phyloP scores from a whole-genome alignment of 768 basidiomycete genomes.

The Suillus decipiens region DNA sequence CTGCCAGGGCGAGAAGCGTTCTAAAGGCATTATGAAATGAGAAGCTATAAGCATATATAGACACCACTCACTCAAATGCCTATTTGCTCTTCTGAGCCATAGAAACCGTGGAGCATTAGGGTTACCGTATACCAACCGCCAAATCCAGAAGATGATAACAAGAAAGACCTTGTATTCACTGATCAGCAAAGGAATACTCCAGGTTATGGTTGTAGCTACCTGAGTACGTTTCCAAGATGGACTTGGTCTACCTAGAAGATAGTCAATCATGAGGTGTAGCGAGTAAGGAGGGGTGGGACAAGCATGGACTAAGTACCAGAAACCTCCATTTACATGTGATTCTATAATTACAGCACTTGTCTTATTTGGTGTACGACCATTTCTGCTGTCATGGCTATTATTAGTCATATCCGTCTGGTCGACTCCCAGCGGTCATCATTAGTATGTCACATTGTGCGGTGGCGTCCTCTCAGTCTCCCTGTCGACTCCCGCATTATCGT shows the following conservation, averaged over 20 bases:
- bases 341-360: conserved; percentile 15
- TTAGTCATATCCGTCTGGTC: conserved; percentile 3
- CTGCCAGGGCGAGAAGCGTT: conserved; percentile 95
- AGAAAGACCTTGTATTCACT: conserved; percentile 68
- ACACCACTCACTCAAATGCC: conserved; percentile 52
- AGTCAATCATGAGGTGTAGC: conserved; percentile 78
- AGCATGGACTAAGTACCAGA: neutral
- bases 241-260: conserved; percentile 83
- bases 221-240: conserved; percentile 89
- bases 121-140: conserved; percentile 70
- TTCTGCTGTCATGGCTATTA: neutral
- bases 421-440: neutral
- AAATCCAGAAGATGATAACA: conserved; percentile 90
- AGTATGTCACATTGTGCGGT: neutral
- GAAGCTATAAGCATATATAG: neutral
- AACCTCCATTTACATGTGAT: conserved; percentile 36
- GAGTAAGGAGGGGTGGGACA: conserved; percentile 5
- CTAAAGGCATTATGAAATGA: conserved; percentile 35
- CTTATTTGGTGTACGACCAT: conserved; percentile 21
- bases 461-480: neutral
- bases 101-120: conserved; percentile 65
- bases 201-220: conserved; percentile 39
- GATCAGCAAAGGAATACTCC: neutral
- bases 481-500: neutral
- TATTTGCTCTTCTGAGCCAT: conserved; percentile 62